Conservation (phyloP, 23 red algal species). For the Chondrus crispus region DNA sequence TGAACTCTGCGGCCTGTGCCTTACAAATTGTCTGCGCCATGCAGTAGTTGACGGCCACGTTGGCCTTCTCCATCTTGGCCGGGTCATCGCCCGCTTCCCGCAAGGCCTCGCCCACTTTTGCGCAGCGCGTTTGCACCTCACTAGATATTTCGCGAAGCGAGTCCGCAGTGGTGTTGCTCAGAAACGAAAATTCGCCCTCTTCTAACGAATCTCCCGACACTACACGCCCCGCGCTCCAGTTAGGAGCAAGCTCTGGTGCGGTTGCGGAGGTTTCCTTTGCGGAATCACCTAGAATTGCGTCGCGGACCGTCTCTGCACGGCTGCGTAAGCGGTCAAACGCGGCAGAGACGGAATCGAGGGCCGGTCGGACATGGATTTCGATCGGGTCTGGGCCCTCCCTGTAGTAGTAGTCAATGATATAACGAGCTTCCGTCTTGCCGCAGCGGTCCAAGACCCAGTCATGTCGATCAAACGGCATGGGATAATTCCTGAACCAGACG, state of each 20-base stretch:
- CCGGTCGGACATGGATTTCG: conserved; percentile 78
- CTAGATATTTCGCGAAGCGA: conserved; percentile 34
- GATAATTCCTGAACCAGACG: conserved; percentile 50
- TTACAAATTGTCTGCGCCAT: conserved; percentile 59
- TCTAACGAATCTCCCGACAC: conserved; percentile 44
- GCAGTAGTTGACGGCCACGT: conserved; percentile 74
- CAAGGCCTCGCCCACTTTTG: conserved; percentile 16
- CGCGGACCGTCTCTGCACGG: not conserved
- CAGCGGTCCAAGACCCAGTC: conserved; percentile 84
- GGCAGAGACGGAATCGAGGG: conserved; percentile 42
- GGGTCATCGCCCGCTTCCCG: conserved; percentile 28
- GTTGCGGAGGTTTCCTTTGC: no score
- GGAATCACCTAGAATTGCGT: not conserved
- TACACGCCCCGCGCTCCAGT: not conserved
- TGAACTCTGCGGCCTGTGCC: conserved; percentile 43
- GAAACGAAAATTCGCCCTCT: conserved; percentile 56
- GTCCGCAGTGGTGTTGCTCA: conserved; percentile 40
- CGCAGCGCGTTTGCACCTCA: conserved; percentile 52
- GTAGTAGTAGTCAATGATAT: conserved; percentile 88
- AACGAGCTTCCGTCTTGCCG: conserved; percentile 55
- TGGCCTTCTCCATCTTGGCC: conserved; percentile 49
- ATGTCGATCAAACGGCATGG: conserved; percentile 78
- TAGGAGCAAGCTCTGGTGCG: not conserved
- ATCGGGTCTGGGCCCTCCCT: conserved; percentile 61
- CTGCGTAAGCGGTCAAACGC: conserved; percentile 55